Percentiles rank a stretch among this genome's conserved stretches.
phyloP scores from a whole-genome alignment of 805 yeast species.

The Saccharomycopsis vini region DNA sequence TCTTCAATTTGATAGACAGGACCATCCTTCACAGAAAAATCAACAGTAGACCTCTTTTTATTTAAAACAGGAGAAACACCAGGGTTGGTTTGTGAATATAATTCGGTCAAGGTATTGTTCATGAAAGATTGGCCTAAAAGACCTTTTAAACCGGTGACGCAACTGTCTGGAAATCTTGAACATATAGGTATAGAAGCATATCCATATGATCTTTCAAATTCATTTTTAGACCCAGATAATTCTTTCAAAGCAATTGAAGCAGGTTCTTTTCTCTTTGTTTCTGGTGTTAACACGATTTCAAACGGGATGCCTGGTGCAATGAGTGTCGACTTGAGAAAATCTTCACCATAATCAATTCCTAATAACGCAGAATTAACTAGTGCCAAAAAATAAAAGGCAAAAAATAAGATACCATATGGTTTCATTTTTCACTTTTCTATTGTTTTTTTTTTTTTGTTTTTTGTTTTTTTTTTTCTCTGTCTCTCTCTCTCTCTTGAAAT shows the following conservation, averaged over 20 bases:
- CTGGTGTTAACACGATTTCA: constrained; percentile 82
- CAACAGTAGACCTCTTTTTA: constrained; percentile 44
- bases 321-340: constrained; percentile 75
- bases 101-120: constrained; percentile 37
- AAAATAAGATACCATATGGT: no score
- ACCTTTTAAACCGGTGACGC: constrained; percentile 59
- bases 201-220: constrained; percentile 68
- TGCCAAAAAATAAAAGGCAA: no score
- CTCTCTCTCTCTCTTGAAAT: no score
- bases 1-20: constrained; percentile 54
- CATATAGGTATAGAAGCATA: constrained; percentile 61
- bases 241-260: constrained; percentile 64
- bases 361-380: constrained; percentile 58
- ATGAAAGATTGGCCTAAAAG: constrained; percentile 51
- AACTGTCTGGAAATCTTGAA: constrained; percentile 62
- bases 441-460: no score
- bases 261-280: constrained; percentile 83
- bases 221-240: constrained; percentile 28
- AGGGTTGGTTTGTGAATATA: constrained; percentile 48
- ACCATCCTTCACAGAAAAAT: constrained; percentile 42
- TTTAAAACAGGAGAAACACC: constrained; percentile 43
- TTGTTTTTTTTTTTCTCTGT: no score
- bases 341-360: constrained; percentile 86
- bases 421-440: no score
- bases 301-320: constrained; percentile 87